phyloP scores from a whole-genome alignment of 1,284 basidiomycete genomes.

The Salmacisia buchloeana region DNA sequence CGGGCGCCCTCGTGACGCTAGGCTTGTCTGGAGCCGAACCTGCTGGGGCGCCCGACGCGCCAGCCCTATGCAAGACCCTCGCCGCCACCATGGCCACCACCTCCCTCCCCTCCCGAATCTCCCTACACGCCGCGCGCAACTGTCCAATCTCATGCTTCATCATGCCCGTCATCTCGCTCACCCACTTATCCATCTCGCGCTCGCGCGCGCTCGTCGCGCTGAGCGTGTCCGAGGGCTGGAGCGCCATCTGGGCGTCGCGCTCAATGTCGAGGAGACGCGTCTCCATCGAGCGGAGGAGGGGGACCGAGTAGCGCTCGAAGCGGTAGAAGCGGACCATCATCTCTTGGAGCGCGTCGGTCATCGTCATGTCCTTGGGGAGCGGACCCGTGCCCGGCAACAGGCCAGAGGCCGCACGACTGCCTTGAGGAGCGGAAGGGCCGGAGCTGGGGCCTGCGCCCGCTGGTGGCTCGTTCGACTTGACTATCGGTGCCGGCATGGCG shows the following conservation, averaged over 20 bases:
- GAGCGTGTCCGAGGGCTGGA: conserved; percentile 17
- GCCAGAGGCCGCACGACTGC: conserved; percentile 3
- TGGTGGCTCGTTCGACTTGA: background rate
- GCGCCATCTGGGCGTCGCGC: conserved; percentile 41
- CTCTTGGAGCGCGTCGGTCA: conserved; percentile 42
- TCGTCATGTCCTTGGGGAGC: conserved; percentile 28
- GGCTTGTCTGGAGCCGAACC: background rate
- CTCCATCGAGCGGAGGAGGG: conserved; percentile 43
- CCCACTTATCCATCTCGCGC: conserved; percentile 44
- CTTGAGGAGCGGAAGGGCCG: background rate
- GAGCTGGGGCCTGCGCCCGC: background rate
- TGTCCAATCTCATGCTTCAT: conserved; percentile 48
- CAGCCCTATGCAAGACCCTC: background rate
- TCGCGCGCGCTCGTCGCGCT: conserved; percentile 17
- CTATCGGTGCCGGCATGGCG: no score
- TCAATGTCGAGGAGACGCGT: conserved; percentile 44
- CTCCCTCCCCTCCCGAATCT: conserved; percentile 35
- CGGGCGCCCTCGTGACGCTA: background rate
- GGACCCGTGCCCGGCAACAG: conserved; percentile 32
- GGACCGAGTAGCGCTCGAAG: conserved; percentile 47
- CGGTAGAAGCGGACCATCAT: conserved; percentile 49
- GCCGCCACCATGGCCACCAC: conserved; percentile 22
- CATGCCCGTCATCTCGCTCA: conserved; percentile 42
- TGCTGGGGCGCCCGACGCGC: background rate
- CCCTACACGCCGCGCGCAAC: conserved; percentile 35